These are phyloP conservation scores for Tilletia walkeri DNA, from an alignment of 1,284 basidiomycete species.

Conservation along the genomic window DNA sequence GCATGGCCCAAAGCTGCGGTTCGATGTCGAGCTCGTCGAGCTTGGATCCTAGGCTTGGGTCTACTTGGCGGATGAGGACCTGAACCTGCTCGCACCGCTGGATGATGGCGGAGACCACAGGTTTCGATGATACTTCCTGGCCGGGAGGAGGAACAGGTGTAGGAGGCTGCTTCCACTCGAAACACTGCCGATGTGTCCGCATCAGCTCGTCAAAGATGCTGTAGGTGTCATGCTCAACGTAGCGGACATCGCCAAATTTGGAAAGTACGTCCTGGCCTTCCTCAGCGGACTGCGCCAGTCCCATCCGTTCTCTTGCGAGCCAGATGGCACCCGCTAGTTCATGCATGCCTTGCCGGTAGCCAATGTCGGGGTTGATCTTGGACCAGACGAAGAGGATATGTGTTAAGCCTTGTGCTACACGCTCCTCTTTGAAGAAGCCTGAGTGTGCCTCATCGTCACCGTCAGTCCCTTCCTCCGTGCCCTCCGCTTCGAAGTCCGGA, in stretches of 20 bases:
- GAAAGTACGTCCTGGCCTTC: slow-evolving; percentile 21
- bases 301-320: slow-evolving; percentile 30
- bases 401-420: slow-evolving; percentile 33
- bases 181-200: slow-evolving; percentile 40
- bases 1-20: slow-evolving; percentile 47
- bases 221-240: slow-evolving; percentile 46
- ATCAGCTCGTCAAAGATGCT: slow-evolving; percentile 41
- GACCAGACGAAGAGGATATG: slow-evolving; percentile 48
- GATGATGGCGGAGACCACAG: slow-evolving; percentile 31
- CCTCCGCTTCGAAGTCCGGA: slow-evolving; percentile 38
- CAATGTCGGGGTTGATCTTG: slow-evolving; percentile 37
- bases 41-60: slow-evolving; percentile 40
- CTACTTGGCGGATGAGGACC: slow-evolving; percentile 30
- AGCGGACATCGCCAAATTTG: slow-evolving; percentile 29
- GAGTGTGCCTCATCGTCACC: neutral
- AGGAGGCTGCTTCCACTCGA: slow-evolving; percentile 34
- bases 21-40: slow-evolving; percentile 44
- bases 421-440: neutral
- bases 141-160: slow-evolving; percentile 5
- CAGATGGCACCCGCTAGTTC: slow-evolving; percentile 49
- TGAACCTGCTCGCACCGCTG: slow-evolving; percentile 27
- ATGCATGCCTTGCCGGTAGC: slow-evolving; percentile 56
- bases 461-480: neutral
- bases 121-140: slow-evolving; percentile 17
- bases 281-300: neutral